Percentiles rank a stretch among this genome's conserved stretches.
These are phyloP conservation scores for Bolboschoenus planiculmis DNA, from an alignment of 176 grass and related monocot species.

Conservation along the genomic window DNA sequence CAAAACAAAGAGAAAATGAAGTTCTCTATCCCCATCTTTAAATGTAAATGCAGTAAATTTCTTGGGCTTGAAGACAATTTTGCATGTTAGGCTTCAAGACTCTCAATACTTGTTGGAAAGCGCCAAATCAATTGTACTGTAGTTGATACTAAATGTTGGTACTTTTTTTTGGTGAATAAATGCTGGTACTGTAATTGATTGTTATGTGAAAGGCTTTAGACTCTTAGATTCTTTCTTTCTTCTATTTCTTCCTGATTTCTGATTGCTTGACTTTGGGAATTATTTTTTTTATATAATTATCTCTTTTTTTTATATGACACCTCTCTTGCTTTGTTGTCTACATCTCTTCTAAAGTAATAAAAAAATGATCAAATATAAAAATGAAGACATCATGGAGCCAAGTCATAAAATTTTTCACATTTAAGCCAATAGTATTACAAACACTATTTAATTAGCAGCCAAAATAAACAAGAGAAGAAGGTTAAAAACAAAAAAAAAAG, in stretches of 20 bases:
- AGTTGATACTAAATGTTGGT: neutral
- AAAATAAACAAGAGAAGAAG: neutral
- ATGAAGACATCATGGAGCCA: neutral
- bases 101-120: neutral
- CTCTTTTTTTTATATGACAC: neutral
- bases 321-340: neutral
- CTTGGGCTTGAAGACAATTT: neutral
- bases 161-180: neutral
- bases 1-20: neutral
- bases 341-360: neutral
- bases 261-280: too few species aligned
- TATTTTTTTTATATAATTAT: neutral
- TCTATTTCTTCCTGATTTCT: too few species aligned
- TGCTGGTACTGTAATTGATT: too few species aligned
- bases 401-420: constrained; percentile 21
- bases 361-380: neutral
- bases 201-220: too few species aligned
- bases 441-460: constrained; percentile 2
- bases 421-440: constrained; percentile 22
- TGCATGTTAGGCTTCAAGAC: neutral
- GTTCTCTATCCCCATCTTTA: neutral
- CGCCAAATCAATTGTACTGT: neutral
- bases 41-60: neutral
- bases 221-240: too few species aligned
- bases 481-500: neutral